Conservation (phyloP, 2,329 filamentous ascomycete genomes). For the Sporothrix sp. region DNA sequence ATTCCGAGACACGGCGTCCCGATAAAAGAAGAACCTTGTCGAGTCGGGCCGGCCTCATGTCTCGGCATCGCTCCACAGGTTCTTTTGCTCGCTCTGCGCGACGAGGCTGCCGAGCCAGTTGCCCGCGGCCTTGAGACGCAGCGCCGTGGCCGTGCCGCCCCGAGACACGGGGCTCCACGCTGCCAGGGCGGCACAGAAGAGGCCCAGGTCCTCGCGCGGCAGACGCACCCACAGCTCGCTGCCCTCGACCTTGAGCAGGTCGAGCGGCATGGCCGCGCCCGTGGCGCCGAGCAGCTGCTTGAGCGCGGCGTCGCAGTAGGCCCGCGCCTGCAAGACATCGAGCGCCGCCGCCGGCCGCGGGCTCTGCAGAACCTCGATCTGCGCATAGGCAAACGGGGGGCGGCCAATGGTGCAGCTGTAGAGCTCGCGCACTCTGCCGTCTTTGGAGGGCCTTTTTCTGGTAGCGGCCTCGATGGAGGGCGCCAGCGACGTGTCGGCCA, state of each 20-base stretch:
- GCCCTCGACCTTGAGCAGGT: slow-evolving; percentile 54
- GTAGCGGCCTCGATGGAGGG: slow-evolving; percentile 10
- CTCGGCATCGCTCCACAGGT: slow-evolving; percentile 33
- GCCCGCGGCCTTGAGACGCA: slow-evolving; percentile 48
- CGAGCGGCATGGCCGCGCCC: slow-evolving; percentile 57
- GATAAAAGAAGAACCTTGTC: too few species aligned
- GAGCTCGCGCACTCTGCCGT: slow-evolving; percentile 29
- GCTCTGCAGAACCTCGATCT: slow-evolving; percentile 38
- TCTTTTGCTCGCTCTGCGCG: slow-evolving; percentile 37
- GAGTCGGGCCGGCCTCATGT: neutral
- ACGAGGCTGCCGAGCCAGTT: slow-evolving; percentile 55
- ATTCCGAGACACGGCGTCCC: too few species aligned
- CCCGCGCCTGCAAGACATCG: slow-evolving; percentile 52
- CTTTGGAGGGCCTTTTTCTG: slow-evolving; percentile 3
- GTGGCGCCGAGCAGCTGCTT: slow-evolving; percentile 60
- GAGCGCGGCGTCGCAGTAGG: slow-evolving; percentile 55
- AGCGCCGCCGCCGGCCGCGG: slow-evolving; percentile 25
- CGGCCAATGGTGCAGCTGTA: slow-evolving; percentile 41
- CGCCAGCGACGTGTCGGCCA: slow-evolving; percentile 19
- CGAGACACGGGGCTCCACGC: slow-evolving; percentile 47
- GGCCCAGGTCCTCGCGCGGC: slow-evolving; percentile 48
- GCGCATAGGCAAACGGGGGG: slow-evolving; percentile 47
- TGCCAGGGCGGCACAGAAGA: slow-evolving; percentile 54
- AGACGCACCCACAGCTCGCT: slow-evolving; percentile 56
- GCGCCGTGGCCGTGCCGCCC: slow-evolving; percentile 34